Evolutionary conservation across 83 land plant genomes (phyloP).

Genomic region (Diphasiastrum complanatum): DNA sequence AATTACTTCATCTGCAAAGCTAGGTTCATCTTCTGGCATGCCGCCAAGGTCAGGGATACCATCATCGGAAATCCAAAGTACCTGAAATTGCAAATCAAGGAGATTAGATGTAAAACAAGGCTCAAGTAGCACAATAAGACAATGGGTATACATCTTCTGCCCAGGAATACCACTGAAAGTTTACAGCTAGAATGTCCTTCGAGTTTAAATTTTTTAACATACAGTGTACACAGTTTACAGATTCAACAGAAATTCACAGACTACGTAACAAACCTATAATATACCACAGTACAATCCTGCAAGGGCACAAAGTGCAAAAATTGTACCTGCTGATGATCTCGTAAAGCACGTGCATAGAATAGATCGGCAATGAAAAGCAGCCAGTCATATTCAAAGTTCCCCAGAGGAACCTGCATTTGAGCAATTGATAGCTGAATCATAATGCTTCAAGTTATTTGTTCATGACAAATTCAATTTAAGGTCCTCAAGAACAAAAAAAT

Average conservation of each 20-base stretch:
- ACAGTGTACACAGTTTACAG: too few species aligned
- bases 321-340: constrained; percentile 81
- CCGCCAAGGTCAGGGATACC: constrained; percentile 97
- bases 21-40: constrained; percentile 65
- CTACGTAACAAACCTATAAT: too few species aligned
- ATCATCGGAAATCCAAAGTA: constrained; percentile 96
- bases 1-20: constrained; percentile 88
- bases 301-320: constrained; percentile 4
- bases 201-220: too few species aligned
- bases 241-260: too few species aligned
- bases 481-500: neutral
- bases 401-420: constrained; percentile 83
- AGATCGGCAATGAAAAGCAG: constrained; percentile 72
- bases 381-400: constrained; percentile 94
- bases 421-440: too few species aligned
- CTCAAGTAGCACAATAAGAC: neutral
- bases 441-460: neutral
- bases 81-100: constrained; percentile 29
- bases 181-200: too few species aligned
- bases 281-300: neutral
- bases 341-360: constrained; percentile 87
- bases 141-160: too few species aligned
- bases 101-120: neutral
- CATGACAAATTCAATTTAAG: neutral
- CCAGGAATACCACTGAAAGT: too few species aligned